Evolutionary conservation across 768 basidiomycete genomes (phyloP), one percentile per base, ranked within the genome.

Genomic region (Lentinus brumalis): DNA sequence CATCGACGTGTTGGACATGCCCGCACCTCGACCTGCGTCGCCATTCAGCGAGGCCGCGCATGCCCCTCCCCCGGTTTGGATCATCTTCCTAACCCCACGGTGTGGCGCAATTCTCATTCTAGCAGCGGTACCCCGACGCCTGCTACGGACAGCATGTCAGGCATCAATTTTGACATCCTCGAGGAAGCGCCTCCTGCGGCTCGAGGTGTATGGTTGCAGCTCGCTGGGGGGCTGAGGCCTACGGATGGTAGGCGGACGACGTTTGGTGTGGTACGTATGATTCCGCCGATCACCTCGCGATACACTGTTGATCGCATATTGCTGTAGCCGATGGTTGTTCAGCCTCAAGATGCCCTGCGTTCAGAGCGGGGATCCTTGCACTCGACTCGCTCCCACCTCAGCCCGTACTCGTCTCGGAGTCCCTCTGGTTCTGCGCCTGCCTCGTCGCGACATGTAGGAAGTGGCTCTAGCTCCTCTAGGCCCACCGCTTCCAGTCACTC

Each of bases 171-270:
- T 18, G 87, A 91, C 67, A 69, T 89, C 5, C 74, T 89, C 15
- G 90, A 92, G 61, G 86, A 89, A 38, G 86, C 79, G 26, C 89
- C 90, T 8, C 89, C 90, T 3, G 69, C 69, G 57, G 84, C 89
- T 29, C 79, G 79, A 18, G 83, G 81, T 56, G 76, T 81, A 5
- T 91, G 90, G 90, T 77, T 83, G 60, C 76, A 77, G 11, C 75
- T 90, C 60, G 76, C 85, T 9, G 68, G 78, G 39, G 75, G 74
- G 18, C 63, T 68, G 59, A 59, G 75, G 74, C 40, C 77, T 16
- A 35, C 41, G 10, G 55, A 58, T 15, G 65, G 60, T 10, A 56
- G 80, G 40, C 74, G 85, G 53, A 79, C 82, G 30, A 87, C 87
- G 7, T 88, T 88, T 71, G 89, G 89, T 62, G 66, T 80, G 64